phyloP scores from a whole-genome alignment of 176 grass and related monocot species.

The Ensete ventricosum region DNA sequence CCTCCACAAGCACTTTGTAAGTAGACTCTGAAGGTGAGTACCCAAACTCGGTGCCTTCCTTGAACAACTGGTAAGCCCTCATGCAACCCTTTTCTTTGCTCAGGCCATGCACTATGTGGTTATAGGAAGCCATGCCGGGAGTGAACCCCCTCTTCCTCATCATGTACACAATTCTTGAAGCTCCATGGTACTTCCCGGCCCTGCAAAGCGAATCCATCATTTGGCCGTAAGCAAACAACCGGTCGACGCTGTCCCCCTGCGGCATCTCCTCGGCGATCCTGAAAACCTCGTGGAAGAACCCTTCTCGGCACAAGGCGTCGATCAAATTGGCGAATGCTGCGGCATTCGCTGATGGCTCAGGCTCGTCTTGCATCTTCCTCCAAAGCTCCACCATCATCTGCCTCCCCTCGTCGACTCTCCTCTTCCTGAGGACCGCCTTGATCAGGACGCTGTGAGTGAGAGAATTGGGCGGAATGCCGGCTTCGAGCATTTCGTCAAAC shows the following conservation, averaged over 20 bases:
- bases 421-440: conserved; percentile 54
- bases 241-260: conserved; percentile 33
- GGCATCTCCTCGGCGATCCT: conserved; percentile 54
- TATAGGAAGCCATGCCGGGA: conserved; percentile 64
- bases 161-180: conserved; percentile 69
- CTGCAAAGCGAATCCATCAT: conserved; percentile 77
- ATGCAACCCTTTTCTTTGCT: conserved; percentile 46
- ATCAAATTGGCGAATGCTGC: conserved; percentile 79
- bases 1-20: conserved; percentile 52
- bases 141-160: conserved; percentile 60
- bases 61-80: conserved; percentile 63
- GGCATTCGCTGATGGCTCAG: conserved; percentile 34
- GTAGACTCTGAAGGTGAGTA: conserved; percentile 51
- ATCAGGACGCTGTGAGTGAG: conserved; percentile 51
- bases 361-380: conserved; percentile 28
- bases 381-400: conserved; percentile 42
- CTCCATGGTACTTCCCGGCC: conserved; percentile 52
- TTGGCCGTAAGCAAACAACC: conserved; percentile 58
- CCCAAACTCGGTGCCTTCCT: conserved; percentile 44
- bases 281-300: conserved; percentile 62
- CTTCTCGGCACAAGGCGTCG: conserved; percentile 55
- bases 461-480: conserved; percentile 38
- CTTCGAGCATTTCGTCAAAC: conserved; percentile 67
- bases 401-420: conserved; percentile 26
- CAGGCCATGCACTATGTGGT: conserved; percentile 81